These are phyloP conservation scores for Didymella sp. DNA, from an alignment of 2,329 filamentous ascomycete genomes.

Conservation along the genomic window DNA sequence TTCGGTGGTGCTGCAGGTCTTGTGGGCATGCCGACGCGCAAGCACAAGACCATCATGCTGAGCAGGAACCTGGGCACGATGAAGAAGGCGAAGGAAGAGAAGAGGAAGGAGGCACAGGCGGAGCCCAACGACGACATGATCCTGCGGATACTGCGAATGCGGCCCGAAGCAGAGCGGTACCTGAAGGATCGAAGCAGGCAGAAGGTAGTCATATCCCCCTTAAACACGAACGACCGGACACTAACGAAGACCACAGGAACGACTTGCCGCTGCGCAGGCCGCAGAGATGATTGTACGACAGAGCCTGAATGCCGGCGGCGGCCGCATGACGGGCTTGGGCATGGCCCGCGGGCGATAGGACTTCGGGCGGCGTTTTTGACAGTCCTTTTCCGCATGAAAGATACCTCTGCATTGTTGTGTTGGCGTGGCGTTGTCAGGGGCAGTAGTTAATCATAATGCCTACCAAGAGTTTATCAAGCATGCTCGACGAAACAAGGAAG, in stretches of 20 bases:
- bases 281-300: constrained; percentile 95
- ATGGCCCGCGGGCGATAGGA: constrained; percentile 15
- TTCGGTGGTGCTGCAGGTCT: constrained; percentile 60
- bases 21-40: constrained; percentile 65
- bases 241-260: constrained; percentile 59
- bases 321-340: constrained; percentile 57
- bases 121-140: constrained; percentile 99
- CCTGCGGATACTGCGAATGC: constrained; percentile 89
- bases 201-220: too few species aligned
- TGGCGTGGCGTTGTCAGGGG: background rate
- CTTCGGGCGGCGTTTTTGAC: background rate
- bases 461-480: background rate
- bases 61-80: constrained; percentile 94
- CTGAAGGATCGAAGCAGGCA: constrained; percentile 89
- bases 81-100: constrained; percentile 94
- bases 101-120: constrained; percentile 91
- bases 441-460: constrained; percentile 9
- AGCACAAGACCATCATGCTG: constrained; percentile 77
- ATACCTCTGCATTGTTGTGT: constrained; percentile 16
- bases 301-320: constrained; percentile 72
- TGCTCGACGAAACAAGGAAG: background rate
- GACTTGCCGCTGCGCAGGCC: constrained; percentile 85
- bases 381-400: background rate
- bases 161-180: constrained; percentile 86
- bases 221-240: too few species aligned